Base-by-base conservation (phyloP, 2,329 filamentous ascomycete genomes). In the Metarhizium brunneum region DNA sequence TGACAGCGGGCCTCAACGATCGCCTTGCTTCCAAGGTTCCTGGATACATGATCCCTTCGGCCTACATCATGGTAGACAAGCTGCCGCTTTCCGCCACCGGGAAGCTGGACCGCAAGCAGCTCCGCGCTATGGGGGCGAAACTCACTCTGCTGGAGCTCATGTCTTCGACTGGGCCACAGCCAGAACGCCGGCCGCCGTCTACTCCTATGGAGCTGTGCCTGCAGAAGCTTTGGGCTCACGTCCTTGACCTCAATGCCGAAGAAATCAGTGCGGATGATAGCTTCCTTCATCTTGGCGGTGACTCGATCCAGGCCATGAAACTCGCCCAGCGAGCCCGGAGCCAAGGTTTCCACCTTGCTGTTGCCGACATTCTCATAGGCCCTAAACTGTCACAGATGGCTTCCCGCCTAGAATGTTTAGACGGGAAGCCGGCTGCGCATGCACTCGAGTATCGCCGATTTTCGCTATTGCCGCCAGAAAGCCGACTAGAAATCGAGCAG, bases 151-250 rank as follows among this genome's bases (percentile, higher is more conserved):
- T 8, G 36, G 47, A 53, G 36, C 56, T 52, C 6, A 29, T 7
- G 45, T 16, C 6, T 29, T 45, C 14, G 18, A 48, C 6, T 38
- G 50, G 11, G 48, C 50, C 32, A 43, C 42, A 16, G 16, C 40
- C 32, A 49, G 56, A 20, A 52, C 56, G 5, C 43, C 53, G 57
- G 2, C 47, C 48, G 4, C 58, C 61, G 3, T 43, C 54, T 13
- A 57, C 56, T 0, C 53, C 53, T 4, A 55, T 52, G 18, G 66
- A 62, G 38, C 50, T 45, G 32, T 42, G 35, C 51, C 61, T 61
- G 53, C 64, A 62, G 40, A 20, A 11, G 29, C 42, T 58, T 4
- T 57, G 52, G 58, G 54, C 54, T 2, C 14, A 52, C n/a, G 43
- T 54, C 16, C 50, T 56, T 2, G 42, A 40, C 30, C 25, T 58